These are phyloP conservation scores for Saccharomycopsis malanga DNA, from an alignment of 805 yeast genomes.

Conservation along the genomic window DNA sequence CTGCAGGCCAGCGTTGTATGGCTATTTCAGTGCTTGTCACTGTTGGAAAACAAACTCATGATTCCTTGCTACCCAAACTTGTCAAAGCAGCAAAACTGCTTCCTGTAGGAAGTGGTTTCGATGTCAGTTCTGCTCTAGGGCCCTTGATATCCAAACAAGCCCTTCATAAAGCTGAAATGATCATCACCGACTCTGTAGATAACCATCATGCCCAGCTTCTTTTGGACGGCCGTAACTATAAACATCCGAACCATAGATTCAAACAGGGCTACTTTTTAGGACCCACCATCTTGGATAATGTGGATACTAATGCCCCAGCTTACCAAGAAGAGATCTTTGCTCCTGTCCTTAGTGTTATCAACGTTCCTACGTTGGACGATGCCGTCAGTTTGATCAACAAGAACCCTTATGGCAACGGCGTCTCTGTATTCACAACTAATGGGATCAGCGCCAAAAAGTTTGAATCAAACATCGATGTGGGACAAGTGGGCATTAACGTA, in stretches of 20 bases:
- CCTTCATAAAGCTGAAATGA: constrained; percentile 45
- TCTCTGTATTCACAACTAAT: constrained; percentile 59
- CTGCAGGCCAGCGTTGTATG: constrained; percentile 83
- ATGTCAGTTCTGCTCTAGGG: constrained; percentile 55
- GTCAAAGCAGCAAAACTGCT: constrained; percentile 50
- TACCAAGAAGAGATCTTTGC: constrained; percentile 73
- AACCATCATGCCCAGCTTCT: constrained; percentile 52
- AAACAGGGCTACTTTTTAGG: constrained; percentile 64
- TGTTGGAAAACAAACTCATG: constrained; percentile 46
- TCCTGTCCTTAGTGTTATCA: constrained; percentile 59
- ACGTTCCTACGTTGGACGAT: constrained; percentile 61
- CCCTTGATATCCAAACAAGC: constrained; percentile 63
- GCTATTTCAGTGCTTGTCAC: constrained; percentile 68
- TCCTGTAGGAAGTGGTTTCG: constrained; percentile 61
- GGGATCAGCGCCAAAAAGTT: constrained; percentile 68
- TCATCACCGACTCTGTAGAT: constrained; percentile 46
- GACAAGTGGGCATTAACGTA: constrained; percentile 72
- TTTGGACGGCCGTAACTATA: constrained; percentile 56
- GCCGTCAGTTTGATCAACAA: constrained; percentile 59
- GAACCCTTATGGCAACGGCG: constrained; percentile 65
- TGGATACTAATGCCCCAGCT: constrained; percentile 56
- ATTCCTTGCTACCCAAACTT: constrained; percentile 52
- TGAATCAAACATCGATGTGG: constrained; percentile 60
- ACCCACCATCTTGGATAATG: constrained; percentile 59
- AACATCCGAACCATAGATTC: constrained; percentile 30